These are phyloP conservation scores for Akanthomyces muscarius DNA, from an alignment of 2,329 filamentous ascomycete species.

Conservation along the genomic window DNA sequence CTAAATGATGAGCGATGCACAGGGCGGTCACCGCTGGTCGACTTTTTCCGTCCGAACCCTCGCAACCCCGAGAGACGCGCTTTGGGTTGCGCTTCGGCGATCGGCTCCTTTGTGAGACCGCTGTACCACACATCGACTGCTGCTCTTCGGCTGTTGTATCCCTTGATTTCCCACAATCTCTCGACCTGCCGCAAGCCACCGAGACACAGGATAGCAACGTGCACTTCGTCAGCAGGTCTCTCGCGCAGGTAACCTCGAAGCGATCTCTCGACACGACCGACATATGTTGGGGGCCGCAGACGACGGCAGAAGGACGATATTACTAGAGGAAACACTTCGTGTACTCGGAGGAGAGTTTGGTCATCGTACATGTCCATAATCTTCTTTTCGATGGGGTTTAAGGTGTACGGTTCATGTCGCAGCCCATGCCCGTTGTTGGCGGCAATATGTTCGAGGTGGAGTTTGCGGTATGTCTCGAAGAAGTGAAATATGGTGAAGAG, in stretches of 20 bases:
- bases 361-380: slow-evolving; percentile 64
- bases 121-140: slow-evolving; percentile 60
- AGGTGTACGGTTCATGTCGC: slow-evolving; percentile 49
- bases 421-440: slow-evolving; percentile 50
- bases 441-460: slow-evolving; percentile 54
- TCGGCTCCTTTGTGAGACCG: slow-evolving; percentile 42
- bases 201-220: slow-evolving; percentile 56
- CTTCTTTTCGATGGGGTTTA: slow-evolving; percentile 59
- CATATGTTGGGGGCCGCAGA: slow-evolving; percentile 60
- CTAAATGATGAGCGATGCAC: slow-evolving; percentile 22
- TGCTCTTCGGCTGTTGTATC: slow-evolving; percentile 56
- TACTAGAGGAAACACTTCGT: slow-evolving; percentile 61
- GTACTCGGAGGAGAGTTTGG: slow-evolving; percentile 57
- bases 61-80: slow-evolving; percentile 46
- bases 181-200: slow-evolving; percentile 61
- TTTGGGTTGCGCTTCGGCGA: slow-evolving; percentile 41
- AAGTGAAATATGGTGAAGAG: slow-evolving; percentile 66
- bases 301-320: slow-evolving; percentile 61
- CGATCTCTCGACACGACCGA: slow-evolving; percentile 58
- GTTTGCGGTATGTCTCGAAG: slow-evolving; percentile 59
- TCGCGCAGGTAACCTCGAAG: slow-evolving; percentile 61
- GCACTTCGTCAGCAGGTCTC: slow-evolving; percentile 58
- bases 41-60: slow-evolving; percentile 56
- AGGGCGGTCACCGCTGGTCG: slow-evolving; percentile 31
- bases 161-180: slow-evolving; percentile 62